Evolutionary conservation across 768 basidiomycete species (phyloP).

Genomic region (Crucibulum laeve): DNA sequence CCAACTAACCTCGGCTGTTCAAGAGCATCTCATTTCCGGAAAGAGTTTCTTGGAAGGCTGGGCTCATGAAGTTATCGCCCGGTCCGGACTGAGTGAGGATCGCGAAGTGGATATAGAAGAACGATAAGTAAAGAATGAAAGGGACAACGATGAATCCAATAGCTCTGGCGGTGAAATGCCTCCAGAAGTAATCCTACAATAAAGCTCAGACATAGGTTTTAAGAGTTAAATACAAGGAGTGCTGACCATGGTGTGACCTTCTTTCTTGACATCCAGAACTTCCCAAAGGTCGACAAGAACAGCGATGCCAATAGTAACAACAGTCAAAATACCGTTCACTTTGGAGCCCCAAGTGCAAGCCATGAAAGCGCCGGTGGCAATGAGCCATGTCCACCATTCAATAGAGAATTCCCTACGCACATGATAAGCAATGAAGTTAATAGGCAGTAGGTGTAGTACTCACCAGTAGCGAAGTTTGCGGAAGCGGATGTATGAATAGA

Average conservation of each 20-base stretch:
- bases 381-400: constrained; percentile 94
- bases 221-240: constrained; percentile 4
- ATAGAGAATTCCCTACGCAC: constrained; percentile 72
- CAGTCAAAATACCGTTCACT: constrained; percentile 94
- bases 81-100: constrained; percentile 86
- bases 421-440: constrained; percentile 2
- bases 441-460: constrained; percentile 14
- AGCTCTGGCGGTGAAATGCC: constrained; percentile 84
- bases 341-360: constrained; percentile 97
- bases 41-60: constrained; percentile 95
- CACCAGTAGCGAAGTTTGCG: constrained; percentile 89
- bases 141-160: constrained; percentile 87
- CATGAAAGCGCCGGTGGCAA: constrained; percentile 88
- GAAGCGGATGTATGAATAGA: constrained; percentile 92
- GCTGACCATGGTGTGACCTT: constrained; percentile 67
- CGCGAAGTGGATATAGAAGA: constrained; percentile 95
- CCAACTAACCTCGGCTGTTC: constrained; percentile 77
- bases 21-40: constrained; percentile 87
- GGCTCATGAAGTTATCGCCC: constrained; percentile 96
- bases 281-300: constrained; percentile 95
- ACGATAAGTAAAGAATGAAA: constrained; percentile 83
- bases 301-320: constrained; percentile 83
- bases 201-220: background rate
- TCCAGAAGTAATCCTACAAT: constrained; percentile 78
- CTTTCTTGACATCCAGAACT: constrained; percentile 79